phyloP scores from a whole-genome alignment of 805 yeast genomes.

The Monosporozyma aquatica region DNA sequence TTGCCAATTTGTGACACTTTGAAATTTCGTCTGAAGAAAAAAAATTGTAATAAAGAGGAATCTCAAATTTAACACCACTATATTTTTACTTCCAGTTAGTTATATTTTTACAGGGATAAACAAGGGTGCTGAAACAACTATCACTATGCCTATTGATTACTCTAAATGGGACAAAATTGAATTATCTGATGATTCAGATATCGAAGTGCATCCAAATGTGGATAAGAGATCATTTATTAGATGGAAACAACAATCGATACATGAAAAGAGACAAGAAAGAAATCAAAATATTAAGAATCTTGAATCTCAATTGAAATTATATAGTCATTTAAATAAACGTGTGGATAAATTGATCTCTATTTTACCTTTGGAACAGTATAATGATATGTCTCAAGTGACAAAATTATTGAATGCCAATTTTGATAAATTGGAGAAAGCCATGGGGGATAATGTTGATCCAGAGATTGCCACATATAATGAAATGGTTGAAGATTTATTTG shows the following conservation, averaged over 20 bases:
- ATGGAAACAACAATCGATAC: constrained; percentile 97
- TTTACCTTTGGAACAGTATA: constrained; percentile 35
- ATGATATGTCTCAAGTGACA: constrained; percentile 27
- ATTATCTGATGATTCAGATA: constrained; percentile 90
- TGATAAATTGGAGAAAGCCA: constrained; percentile 51
- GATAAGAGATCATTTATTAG: constrained; percentile 85
- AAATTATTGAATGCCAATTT: constrained; percentile 41
- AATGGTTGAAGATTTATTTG: constrained; percentile 83
- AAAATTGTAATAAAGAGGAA: too few species aligned
- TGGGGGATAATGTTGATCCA: constrained; percentile 35
- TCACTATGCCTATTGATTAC: constrained; percentile 74
- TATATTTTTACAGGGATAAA: too few species aligned
- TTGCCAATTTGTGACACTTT: too few species aligned
- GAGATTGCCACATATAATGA: constrained; percentile 67
- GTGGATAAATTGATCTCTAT: constrained; percentile 47
- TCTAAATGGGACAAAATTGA: constrained; percentile 98
- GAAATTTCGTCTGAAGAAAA: too few species aligned
- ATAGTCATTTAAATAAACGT: constrained; percentile 59
- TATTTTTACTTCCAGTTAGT: too few species aligned
- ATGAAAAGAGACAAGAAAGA: constrained; percentile 78
- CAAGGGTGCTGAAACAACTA: too few species aligned
- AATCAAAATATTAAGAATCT: constrained; percentile 69
- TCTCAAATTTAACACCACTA: too few species aligned
- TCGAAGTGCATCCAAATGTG: constrained; percentile 97
- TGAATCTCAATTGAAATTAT: constrained; percentile 73